These are phyloP conservation scores for Alternaria ventricosa DNA, from an alignment of 2,329 filamentous ascomycete species.

Conservation along the genomic window DNA sequence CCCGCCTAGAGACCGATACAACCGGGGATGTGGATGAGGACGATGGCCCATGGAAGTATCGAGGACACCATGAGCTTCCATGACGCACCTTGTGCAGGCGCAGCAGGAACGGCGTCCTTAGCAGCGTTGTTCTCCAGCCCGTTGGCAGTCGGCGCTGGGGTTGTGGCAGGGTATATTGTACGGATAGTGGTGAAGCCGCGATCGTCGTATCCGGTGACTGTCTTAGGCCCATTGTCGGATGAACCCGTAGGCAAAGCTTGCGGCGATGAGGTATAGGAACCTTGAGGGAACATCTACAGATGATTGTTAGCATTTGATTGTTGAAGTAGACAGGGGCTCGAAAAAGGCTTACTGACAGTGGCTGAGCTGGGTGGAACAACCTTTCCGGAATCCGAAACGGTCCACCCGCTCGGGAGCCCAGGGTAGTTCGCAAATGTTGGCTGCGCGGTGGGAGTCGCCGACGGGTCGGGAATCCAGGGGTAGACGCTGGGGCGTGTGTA, in stretches of 20 bases:
- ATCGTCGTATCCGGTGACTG: constrained; percentile 55
- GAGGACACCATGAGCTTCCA: constrained; percentile 2
- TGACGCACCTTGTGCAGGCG: constrained; percentile 4
- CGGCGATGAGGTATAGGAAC: constrained; percentile 60
- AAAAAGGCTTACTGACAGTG: constrained; percentile 66
- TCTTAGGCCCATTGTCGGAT: constrained; percentile 36
- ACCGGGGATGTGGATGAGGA: constrained; percentile 6
- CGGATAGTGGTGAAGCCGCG: constrained; percentile 59
- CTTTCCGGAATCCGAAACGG: constrained; percentile 79
- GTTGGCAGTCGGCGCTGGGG: constrained; percentile 5
- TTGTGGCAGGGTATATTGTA: constrained; percentile 35
- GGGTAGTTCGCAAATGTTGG: constrained; percentile 56
- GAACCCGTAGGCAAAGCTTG: constrained; percentile 45
- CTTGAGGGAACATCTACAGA: constrained; percentile 58
- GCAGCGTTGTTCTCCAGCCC: constrained; percentile 18
- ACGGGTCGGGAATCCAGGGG: constrained; percentile 69
- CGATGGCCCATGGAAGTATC: constrained; percentile 8
- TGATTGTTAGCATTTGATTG: constrained; percentile 20
- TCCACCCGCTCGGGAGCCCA: constrained; percentile 79
- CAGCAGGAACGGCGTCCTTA: constrained; percentile 5
- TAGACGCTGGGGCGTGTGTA: constrained; percentile 51
- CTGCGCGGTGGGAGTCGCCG: constrained; percentile 58
- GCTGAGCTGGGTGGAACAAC: constrained; percentile 75
- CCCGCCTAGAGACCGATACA: constrained; percentile 7
- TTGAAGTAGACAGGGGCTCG: constrained; percentile 7